Evolutionary conservation across 768 basidiomycete genomes (phyloP).

Genomic region (Hebeloma cylindrosporum): DNA sequence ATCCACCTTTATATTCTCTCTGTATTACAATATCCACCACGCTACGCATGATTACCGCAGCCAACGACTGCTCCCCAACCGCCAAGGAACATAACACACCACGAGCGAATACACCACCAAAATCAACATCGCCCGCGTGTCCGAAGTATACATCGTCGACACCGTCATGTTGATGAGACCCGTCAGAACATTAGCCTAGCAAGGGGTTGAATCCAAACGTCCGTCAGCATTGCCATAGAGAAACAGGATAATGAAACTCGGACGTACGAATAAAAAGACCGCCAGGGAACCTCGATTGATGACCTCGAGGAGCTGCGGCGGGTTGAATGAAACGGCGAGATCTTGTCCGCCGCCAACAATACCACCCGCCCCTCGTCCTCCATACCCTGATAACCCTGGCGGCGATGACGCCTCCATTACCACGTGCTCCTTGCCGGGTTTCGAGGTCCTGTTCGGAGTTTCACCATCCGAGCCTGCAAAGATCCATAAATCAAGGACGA

Average conservation of each 20-base stretch:
- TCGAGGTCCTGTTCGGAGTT: slow-evolving; percentile 26
- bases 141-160: slow-evolving; percentile 74
- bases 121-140: slow-evolving; percentile 57
- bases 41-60: too few species aligned
- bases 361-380: too few species aligned
- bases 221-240: neutral
- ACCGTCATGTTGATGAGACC: slow-evolving; percentile 81
- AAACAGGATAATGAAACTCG: neutral
- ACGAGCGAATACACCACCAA: slow-evolving; percentile 59
- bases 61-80: neutral
- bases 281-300: slow-evolving; percentile 79
- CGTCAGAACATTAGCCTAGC: slow-evolving; percentile 83
- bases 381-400: too few species aligned
- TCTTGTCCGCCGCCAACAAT: slow-evolving; percentile 5
- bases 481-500: slow-evolving; percentile 67
- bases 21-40: neutral
- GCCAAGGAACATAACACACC: slow-evolving; percentile 68
- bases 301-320: slow-evolving; percentile 67
- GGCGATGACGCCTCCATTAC: neutral
- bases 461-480: slow-evolving; percentile 36
- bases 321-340: too few species aligned
- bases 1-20: neutral
- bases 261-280: slow-evolving; percentile 78
- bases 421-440: slow-evolving; percentile 3
- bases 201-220: neutral